These are phyloP conservation scores for Beauveria bassiana DNA, from an alignment of 2,329 filamentous ascomycete genomes.

Conservation along the genomic window DNA sequence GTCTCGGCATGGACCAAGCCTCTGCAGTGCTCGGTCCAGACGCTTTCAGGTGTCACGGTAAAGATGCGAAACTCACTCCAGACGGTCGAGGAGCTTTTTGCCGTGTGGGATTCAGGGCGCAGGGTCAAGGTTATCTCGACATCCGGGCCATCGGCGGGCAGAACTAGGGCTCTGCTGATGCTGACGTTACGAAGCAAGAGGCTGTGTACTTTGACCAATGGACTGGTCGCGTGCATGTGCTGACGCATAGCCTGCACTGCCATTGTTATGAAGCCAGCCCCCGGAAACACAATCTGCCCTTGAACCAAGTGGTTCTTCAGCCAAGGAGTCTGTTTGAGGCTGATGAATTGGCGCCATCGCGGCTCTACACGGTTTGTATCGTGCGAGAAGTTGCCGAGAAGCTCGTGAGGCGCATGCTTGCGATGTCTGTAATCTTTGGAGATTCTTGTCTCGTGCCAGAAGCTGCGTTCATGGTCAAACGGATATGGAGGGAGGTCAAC, in stretches of 20 bases:
- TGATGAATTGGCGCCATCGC: background rate
- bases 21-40: conserved; percentile 12
- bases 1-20: background rate
- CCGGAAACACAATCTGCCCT: background rate
- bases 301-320: background rate
- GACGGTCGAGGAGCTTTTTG: conserved; percentile 6
- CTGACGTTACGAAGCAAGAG: background rate
- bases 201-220: background rate
- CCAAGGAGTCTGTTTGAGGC: background rate
- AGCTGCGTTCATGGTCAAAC: background rate
- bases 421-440: background rate
- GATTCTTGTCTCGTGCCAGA: background rate
- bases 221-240: background rate
- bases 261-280: background rate
- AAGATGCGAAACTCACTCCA: conserved; percentile 14
- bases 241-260: background rate
- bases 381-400: background rate
- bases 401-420: background rate
- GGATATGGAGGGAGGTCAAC: background rate
- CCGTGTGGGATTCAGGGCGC: background rate
- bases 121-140: background rate
- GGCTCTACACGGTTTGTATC: background rate
- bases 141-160: background rate
- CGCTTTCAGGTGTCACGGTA: background rate
- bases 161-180: background rate